Evolutionary conservation across 257 asterid species (phyloP), one percentile per base, ranked within the genome.

Genomic region (Solanum etuberosum): DNA sequence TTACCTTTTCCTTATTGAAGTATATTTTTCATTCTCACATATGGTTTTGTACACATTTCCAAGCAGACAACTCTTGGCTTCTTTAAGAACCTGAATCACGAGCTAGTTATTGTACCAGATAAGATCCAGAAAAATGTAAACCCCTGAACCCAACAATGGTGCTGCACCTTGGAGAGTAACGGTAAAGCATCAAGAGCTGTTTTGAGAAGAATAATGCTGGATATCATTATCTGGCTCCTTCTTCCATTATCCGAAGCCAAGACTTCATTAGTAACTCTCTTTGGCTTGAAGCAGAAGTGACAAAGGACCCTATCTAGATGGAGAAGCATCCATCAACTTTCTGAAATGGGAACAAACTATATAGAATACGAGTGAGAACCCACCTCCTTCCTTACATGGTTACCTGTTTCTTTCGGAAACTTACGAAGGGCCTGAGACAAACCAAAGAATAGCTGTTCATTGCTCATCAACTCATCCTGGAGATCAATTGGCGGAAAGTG

Each of bases 341-440:
- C 43, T 70, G 25, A 83, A 57, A 87, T 85, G 88, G 88, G 86
- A 76, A 77, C 88, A 67, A 85, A 38, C 81, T 78, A 42, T 46
- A 32, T 54, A 82, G 84, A 82, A 29, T 74, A 83, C 43, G 14
- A 65, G 72, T 88, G 7, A 67, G 81, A 76, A 51, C 84, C 74
- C 80, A 25, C 86, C 67, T 87, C 85, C 73, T 61, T 83, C 61
- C 78, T 83, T 23, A 63, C 37, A 37, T 65, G 35, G 88, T 84
- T 91, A 94, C 99, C 99, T 88, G 98, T 95, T 93, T 97, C 99
- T 87, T 94, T 97, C 27, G 99, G 98, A 92, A 97, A 97, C 92
- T 94, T 95, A 29, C 98, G 96, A 67, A 97, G 98, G 93, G 98
- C 96, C 94, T 97, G 98, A 89, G 98, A 93, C 94, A 97, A 94